A percentile compares a stretch with the other conserved stretches of the same genome.
phyloP scores from a whole-genome alignment of 768 basidiomycete genomes.

The Pisolithus albus region DNA sequence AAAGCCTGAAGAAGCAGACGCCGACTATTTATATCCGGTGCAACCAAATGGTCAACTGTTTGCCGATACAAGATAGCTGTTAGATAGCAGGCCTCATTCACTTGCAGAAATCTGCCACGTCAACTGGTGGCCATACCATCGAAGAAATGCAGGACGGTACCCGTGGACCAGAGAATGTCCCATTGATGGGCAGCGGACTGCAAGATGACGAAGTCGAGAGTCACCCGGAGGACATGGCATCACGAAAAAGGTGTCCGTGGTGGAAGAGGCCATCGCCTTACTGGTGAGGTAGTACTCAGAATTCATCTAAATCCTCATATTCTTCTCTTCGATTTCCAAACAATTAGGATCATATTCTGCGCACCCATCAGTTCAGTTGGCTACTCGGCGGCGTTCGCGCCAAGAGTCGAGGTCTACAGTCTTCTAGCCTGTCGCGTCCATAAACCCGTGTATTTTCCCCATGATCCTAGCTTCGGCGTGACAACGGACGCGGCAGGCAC shows the following conservation, averaged over 20 bases:
- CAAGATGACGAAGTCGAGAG: constrained; percentile 18
- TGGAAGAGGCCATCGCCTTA: constrained; percentile 67
- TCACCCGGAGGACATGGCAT: constrained; percentile 22
- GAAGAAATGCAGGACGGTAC: background rate
- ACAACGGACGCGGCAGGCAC: too few relatives aligned
- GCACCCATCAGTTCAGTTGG: constrained; percentile 52
- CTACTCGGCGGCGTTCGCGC: constrained; percentile 53
- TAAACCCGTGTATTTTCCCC: constrained; percentile 45
- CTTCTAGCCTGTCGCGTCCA: constrained; percentile 59
- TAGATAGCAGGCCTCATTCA: too few relatives aligned
- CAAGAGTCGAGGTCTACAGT: constrained; percentile 68
- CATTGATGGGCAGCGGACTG: background rate
- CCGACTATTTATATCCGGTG: too few relatives aligned
- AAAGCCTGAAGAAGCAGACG: too few relatives aligned
- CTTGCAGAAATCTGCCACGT: too few relatives aligned
- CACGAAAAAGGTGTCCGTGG: constrained; percentile 47
- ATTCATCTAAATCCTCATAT: background rate
- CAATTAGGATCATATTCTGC: constrained; percentile 48
- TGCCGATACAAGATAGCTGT: too few relatives aligned
- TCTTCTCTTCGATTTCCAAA: background rate
- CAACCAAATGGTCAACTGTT: too few relatives aligned
- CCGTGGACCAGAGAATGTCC: background rate
- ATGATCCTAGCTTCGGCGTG: background rate
- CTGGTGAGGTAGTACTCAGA: constrained; percentile 43
- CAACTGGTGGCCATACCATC: background rate